Conservation (phyloP, 371 early-diverging fungal genomes). For the Rhizomucor miehei region DNA sequence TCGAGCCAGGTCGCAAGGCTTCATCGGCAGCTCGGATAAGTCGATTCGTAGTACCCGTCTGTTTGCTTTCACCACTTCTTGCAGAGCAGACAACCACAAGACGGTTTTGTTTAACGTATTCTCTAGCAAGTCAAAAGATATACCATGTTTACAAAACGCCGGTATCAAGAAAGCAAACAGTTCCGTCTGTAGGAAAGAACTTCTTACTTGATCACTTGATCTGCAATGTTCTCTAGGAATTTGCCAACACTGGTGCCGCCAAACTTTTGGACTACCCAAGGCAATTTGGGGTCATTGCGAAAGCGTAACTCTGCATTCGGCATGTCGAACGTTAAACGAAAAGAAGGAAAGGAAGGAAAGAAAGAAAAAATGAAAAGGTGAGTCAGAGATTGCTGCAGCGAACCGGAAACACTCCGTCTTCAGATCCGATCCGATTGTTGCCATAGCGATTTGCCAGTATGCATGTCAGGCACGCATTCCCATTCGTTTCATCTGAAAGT, state of each 20-base stretch:
- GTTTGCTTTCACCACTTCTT: constrained; percentile 73
- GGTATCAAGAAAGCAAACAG: too few relatives aligned
- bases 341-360: neutral
- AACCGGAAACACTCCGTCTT: too few relatives aligned
- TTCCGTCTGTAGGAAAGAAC: neutral
- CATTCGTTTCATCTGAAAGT: too few relatives aligned
- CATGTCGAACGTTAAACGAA: neutral
- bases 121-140: constrained; percentile 1
- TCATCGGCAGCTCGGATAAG: constrained; percentile 73
- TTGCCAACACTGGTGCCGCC: constrained; percentile 90
- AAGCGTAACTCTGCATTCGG: constrained; percentile 8
- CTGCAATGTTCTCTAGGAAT: constrained; percentile 62
- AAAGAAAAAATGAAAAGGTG: neutral
- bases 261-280: constrained; percentile 83
- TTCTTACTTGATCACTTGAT: constrained; percentile 58
- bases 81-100: constrained; percentile 84
- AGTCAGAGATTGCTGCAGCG: too few relatives aligned
- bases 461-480: too few relatives aligned
- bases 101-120: constrained; percentile 59
- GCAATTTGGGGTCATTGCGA: constrained; percentile 30
- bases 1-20: constrained; percentile 63
- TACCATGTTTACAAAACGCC: too few relatives aligned
- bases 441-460: too few relatives aligned
- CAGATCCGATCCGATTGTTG: too few relatives aligned
- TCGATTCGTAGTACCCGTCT: constrained; percentile 74